These are phyloP conservation scores for Castanospermum australe DNA, from an alignment of 306 rosid genomes.

Conservation along the genomic window DNA sequence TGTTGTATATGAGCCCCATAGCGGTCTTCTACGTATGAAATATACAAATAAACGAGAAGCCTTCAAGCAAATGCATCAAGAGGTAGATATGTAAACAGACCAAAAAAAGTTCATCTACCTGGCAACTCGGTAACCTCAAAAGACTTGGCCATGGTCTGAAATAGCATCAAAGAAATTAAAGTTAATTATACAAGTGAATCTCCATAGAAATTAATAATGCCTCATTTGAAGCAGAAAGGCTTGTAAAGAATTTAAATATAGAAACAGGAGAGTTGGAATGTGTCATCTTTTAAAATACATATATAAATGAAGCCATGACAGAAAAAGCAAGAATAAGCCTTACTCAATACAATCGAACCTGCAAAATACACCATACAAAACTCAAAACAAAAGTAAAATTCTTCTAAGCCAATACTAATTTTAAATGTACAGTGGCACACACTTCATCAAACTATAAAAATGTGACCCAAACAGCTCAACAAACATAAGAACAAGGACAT, in stretches of 20 bases:
- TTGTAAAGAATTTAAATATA: not conserved
- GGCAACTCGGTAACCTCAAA: conserved; percentile 99
- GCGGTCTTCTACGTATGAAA: not conserved
- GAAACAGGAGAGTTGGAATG: conserved; percentile 1
- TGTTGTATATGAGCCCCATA: conserved; percentile 23
- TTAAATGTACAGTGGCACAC: not conserved
- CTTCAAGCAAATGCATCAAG: conserved; percentile 24
- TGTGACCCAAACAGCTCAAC: conserved; percentile 8
- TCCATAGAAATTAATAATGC: conserved; percentile 6
- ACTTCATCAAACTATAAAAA: conserved; percentile 5
- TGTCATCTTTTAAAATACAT: not conserved
- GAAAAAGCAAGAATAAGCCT: conserved; percentile 9
- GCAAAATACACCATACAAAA: conserved; percentile 1
- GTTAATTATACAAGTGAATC: conserved; percentile 29
- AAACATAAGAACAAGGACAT: not conserved
- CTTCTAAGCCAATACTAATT: not conserved
- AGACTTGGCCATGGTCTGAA: conserved; percentile 95
- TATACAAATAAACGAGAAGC: conserved; percentile 7
- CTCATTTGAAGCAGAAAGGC: conserved; percentile 15
- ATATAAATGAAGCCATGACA: not conserved
- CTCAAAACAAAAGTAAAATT: conserved; percentile 5
- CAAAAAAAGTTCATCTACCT: conserved; percentile 46
- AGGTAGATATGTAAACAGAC: conserved; percentile 12
- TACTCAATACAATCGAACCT: not conserved
- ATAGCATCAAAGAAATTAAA: conserved; percentile 27